Conservation (phyloP, 495 filamentous ascomycete genomes). For the Pyronema domesticum region DNA sequence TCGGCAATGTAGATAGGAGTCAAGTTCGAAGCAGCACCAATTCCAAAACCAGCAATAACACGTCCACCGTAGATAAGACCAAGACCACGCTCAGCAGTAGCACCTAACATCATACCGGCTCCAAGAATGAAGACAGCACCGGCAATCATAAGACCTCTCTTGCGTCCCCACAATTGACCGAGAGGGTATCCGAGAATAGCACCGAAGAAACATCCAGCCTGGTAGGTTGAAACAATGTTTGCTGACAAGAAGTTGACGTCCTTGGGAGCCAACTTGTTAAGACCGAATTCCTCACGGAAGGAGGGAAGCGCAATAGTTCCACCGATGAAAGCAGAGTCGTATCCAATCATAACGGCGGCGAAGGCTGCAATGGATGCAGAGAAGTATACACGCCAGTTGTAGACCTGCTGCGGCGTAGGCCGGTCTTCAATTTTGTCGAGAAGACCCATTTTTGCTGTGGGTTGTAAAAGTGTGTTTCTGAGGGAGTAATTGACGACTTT, state of each 20-base stretch:
- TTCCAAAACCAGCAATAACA: constrained; percentile 36
- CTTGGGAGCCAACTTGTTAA: constrained; percentile 28
- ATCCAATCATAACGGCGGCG: constrained; percentile 56
- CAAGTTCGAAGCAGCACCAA: constrained; percentile 35
- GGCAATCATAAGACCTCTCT: constrained; percentile 36
- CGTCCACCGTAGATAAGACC: constrained; percentile 42
- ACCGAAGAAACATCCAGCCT: constrained; percentile 51
- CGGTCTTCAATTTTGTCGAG: constrained; percentile 2
- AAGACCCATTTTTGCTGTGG: constrained; percentile 1
- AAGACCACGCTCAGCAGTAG: constrained; percentile 38
- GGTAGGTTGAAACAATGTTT: constrained; percentile 54
- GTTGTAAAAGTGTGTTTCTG: not conserved
- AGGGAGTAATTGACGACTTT: not conserved
- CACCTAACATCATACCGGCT: constrained; percentile 44
- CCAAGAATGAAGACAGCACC: constrained; percentile 42
- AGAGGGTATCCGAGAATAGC: constrained; percentile 42
- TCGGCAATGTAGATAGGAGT: constrained; percentile 43
- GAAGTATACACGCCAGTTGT: constrained; percentile 57
- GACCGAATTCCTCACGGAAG: constrained; percentile 40
- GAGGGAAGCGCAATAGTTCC: constrained; percentile 43
- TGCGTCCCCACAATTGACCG: constrained; percentile 40
- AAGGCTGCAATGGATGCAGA: constrained; percentile 46
- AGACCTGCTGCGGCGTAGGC: constrained; percentile 39
- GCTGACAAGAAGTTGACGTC: constrained; percentile 36
- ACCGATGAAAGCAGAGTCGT: constrained; percentile 55